Evolutionary conservation across 176 grass and related monocot species (phyloP).

Genomic region (Miscanthus lutarioriparius): DNA sequence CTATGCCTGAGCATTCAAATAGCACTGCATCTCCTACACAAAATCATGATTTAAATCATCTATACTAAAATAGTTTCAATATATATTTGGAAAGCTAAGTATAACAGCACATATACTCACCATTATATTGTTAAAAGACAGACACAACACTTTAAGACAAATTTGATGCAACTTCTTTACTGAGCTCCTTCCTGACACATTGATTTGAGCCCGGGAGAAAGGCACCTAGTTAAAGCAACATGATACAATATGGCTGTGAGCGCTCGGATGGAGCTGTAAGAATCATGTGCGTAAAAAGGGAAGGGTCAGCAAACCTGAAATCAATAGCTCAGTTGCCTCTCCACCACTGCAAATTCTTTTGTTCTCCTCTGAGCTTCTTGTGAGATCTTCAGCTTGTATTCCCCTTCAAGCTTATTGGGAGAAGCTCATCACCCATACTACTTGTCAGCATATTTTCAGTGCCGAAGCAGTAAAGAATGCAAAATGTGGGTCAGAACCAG

Average conservation of each 20-base stretch:
- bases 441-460: background rate
- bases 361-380: background rate
- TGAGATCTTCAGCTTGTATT: background rate
- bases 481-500: background rate
- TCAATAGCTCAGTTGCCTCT: background rate
- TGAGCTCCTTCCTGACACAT: background rate
- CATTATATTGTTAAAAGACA: no score
- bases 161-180: background rate
- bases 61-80: background rate
- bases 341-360: background rate
- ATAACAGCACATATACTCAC: background rate
- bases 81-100: background rate
- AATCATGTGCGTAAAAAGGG: background rate
- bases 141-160: background rate
- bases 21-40: background rate
- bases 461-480: background rate
- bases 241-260: background rate
- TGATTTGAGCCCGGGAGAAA: no score
- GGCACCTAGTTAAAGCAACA: no score
- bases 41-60: background rate
- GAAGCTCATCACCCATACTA: background rate
- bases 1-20: constrained; percentile 32
- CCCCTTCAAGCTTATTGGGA: background rate
- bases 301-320: background rate
- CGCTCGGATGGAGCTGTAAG: background rate